Base-by-base conservation (phyloP, 192 early-diverging fungal genomes). In the Backusella circina region DNA sequence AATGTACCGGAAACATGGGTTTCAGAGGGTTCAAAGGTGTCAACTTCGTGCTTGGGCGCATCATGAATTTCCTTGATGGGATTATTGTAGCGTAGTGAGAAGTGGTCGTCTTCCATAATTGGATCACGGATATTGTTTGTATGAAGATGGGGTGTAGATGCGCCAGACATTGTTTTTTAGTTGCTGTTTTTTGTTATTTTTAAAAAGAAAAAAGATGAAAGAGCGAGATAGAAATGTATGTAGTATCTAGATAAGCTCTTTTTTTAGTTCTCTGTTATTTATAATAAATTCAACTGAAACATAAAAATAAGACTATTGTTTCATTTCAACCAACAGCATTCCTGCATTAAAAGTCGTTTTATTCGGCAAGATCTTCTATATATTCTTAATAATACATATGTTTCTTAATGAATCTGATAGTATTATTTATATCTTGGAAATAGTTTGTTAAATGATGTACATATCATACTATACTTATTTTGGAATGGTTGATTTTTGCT, bases 21-120 rank as follows among this genome's bases (percentile, higher is more conserved):
- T 47, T 77, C 50, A 1, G 57, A 47, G 28, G 76, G 76, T 13
- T 44, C 65, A 37, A 77, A 77, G 2, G 50, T 67, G 26, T 65
- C 33, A 18, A 67, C 1, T 38, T 31, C 38, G 37, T 37, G 71
- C 26, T 44, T 67, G 61, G 70, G 47, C 8, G 65, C 35, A 21
- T 77, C 35, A 28, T 77, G 76, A 13, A 77, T 73, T 23, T 47
- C 65, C 23, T 77, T 33, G 33, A 77, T 77, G 4, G 76, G 76
- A 26, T 77, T 77, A 37, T 71, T 71, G 47, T 65, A 77, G 12
- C 44, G 57, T 9, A 77, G 35, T 44, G 76, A 77, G 21, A 77
- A 77, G 35, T 73, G 70, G 8, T 73, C 71, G 37, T 77, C 76
- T 13, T 36, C 23, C 76, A 77, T 38, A 32, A 77, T 72, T 15